Base-by-base conservation (phyloP, 2,329 filamentous ascomycete genomes). In the Penicillium sp. region DNA sequence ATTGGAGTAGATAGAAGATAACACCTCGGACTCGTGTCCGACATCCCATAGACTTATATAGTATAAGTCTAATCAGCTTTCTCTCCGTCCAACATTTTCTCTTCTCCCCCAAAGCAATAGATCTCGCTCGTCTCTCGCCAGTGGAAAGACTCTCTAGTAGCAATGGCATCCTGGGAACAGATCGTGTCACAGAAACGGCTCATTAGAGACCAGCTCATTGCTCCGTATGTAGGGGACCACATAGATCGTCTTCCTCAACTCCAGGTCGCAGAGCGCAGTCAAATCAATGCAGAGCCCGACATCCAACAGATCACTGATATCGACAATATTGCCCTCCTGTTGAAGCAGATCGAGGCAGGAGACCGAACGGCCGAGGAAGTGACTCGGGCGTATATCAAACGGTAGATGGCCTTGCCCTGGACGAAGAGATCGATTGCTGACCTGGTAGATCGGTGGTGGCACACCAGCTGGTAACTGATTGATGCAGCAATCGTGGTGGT, bases 251-350 rank as follows among this genome's bases (percentile, higher is more conserved):
- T 47, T 3, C 62, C 67, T 22, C 65, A 52, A 18, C 54, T 67
- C n/a, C 36, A 60, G 8, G 64, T 69, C 13, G 57, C 65, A 4
- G 52, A 62, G 8, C 65, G 68, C 14, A 64, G 60, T 55, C 55
- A 49, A 10, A n/a, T 71, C n/a, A 47, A 58, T 11, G 38, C 58
- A 36, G 63, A 69, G 14, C 54, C 65, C 0, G 45, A 54, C 14
- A 21, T 60, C 5, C 64, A 71, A 38, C 52, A 58, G 43, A 71
- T 72, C 22, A 72, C 70, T 0, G 67, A 73, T 42, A 68, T 73
- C 44, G 63, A 70, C 36, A 65, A 53, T 49, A 47, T 74, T 5
- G 31, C 52, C 2, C 11, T 22, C 14, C 40, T 75, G 13, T 40
- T 67, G 0, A 53, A 62, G 5, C 39, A 47, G 3, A 47, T 72